Percentiles rank a stretch among this genome's conserved stretches.
phyloP scores from a whole-genome alignment of 176 grass and related monocot species.

The Oryza nivara region DNA sequence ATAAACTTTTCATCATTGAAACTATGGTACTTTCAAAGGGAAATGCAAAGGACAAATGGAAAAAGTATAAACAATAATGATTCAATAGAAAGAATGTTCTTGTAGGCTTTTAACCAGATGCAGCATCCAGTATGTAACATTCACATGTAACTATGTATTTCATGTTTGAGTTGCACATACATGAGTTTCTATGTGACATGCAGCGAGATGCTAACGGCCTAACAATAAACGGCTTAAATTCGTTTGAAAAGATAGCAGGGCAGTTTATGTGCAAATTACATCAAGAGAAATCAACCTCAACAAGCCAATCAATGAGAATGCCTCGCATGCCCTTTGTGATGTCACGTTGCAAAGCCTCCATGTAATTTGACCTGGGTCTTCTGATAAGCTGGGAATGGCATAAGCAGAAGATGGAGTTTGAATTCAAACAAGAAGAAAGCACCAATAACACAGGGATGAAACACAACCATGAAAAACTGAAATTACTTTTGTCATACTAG shows the following conservation, averaged over 20 bases:
- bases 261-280: conserved; percentile 16
- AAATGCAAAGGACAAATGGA: neutral
- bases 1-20: conserved; percentile 30
- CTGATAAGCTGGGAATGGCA: conserved; percentile 54
- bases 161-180: too few relatives aligned
- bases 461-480: conserved; percentile 19
- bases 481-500: conserved; percentile 16
- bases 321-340: conserved; percentile 56
- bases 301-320: conserved; percentile 78
- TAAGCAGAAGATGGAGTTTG: conserved; percentile 20
- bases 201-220: neutral
- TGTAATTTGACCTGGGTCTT: conserved; percentile 52
- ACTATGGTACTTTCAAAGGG: neutral
- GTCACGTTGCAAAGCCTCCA: conserved; percentile 52
- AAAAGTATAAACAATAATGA: neutral
- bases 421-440: conserved; percentile 22
- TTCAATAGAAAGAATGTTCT: neutral
- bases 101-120: neutral
- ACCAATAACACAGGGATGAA: conserved; percentile 28
- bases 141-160: neutral
- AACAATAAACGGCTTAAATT: conserved; percentile 1
- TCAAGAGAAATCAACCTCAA: conserved; percentile 52
- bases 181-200: conserved; percentile 17
- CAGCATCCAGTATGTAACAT: neutral
- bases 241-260: neutral